Conservation (phyloP, 352 stramenopile species). For the Albugo laibachii region DNA sequence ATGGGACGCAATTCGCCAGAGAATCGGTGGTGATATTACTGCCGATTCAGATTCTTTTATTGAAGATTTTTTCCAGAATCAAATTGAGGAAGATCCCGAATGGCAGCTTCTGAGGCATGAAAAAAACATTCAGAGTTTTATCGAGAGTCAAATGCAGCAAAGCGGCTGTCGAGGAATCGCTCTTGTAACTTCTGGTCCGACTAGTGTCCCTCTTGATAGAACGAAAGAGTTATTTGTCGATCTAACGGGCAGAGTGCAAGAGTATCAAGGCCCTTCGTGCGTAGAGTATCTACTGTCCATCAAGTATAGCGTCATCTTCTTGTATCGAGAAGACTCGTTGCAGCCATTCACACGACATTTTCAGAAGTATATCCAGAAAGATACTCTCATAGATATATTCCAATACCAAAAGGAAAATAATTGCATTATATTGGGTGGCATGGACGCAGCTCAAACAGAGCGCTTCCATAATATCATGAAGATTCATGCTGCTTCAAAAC, state of each 20-base stretch:
- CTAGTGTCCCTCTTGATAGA: conserved; percentile 50
- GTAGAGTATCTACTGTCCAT: conserved; percentile 62
- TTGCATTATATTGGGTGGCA: conserved; percentile 10
- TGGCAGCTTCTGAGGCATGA: conserved; percentile 28
- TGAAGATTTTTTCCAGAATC: conserved; percentile 49
- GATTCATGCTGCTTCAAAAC: conserved; percentile 37
- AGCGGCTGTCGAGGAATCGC: conserved; percentile 32
- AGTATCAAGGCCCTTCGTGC: conserved; percentile 53
- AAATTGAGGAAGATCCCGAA: conserved; percentile 33
- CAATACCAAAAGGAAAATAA: conserved; percentile 24
- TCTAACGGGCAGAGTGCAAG: conserved; percentile 34
- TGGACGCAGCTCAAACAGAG: conserved; percentile 43
- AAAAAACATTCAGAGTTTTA: conserved; percentile 26
- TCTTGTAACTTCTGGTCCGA: conserved; percentile 62
- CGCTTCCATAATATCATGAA: conserved; percentile 43
- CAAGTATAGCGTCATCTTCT: conserved; percentile 66
- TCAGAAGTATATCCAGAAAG: conserved; percentile 60
- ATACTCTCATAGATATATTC: conserved; percentile 70
- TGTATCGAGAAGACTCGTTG: conserved; percentile 56
- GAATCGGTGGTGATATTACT: conserved; percentile 24
- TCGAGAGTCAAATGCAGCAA: conserved; percentile 22
- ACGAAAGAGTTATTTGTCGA: conserved; percentile 54
- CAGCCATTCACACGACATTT: conserved; percentile 72
- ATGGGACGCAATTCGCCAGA: conserved; percentile 61
- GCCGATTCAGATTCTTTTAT: conserved; percentile 57